Evolutionary conservation across 495 filamentous ascomycete genomes (phyloP).

Genomic region (Extremus antarcticus): DNA sequence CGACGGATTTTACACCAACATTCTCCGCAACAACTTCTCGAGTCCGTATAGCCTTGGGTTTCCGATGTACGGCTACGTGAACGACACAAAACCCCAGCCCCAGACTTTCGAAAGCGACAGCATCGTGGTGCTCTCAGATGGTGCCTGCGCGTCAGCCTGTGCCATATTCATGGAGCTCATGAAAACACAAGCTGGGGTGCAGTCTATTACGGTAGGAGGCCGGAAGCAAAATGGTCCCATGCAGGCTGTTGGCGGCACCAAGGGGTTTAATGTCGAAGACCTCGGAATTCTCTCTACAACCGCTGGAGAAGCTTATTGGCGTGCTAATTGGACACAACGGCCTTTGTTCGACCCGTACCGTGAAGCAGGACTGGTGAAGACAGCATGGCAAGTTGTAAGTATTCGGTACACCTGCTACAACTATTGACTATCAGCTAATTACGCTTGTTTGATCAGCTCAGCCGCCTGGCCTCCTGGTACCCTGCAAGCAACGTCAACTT

Average conservation of each 20-base stretch:
- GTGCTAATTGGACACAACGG: neutral
- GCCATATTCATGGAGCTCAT: slow-evolving; percentile 44
- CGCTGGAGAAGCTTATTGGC: neutral
- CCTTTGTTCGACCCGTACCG: neutral
- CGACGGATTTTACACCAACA: slow-evolving; percentile 39
- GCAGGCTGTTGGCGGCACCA: slow-evolving; percentile 28
- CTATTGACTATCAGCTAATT: neutral
- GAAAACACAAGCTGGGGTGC: slow-evolving; percentile 36
- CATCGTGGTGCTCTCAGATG: slow-evolving; percentile 33
- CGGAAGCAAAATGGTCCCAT: slow-evolving; percentile 28
- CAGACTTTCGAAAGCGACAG: slow-evolving; percentile 24
- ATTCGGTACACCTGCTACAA: neutral
- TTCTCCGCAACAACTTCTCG: slow-evolving; percentile 21
- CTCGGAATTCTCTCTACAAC: neutral
- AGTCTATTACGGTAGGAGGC: slow-evolving; percentile 40
- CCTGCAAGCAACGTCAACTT: slow-evolving; percentile 16
- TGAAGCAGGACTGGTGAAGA: neutral
- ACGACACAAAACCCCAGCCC: slow-evolving; percentile 30
- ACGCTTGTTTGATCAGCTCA: neutral
- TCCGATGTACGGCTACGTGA: slow-evolving; percentile 25
- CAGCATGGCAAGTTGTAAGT: neutral
- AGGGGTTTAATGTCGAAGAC: slow-evolving; percentile 11
- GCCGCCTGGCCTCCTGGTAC: neutral
- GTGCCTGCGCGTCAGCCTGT: slow-evolving; percentile 41
- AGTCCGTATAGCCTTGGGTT: neutral